Base-by-base conservation (phyloP, 345 rosid genomes). In the Brassica incana region DNA sequence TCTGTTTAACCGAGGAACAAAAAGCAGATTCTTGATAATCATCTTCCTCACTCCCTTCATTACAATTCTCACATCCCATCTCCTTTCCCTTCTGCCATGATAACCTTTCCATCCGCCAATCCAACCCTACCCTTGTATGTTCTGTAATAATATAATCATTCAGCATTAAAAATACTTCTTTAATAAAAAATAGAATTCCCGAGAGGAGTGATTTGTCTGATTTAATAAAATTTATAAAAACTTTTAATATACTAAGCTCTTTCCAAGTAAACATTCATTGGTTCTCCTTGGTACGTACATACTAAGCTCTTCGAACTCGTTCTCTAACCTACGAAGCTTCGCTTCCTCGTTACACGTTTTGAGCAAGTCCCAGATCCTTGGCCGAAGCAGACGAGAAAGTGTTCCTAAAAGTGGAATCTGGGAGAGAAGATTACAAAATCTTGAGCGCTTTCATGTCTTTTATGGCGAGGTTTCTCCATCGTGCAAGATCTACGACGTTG, bases 311-410 rank as follows among this genome's bases (percentile, higher is more conserved):
- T 69, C 30, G 38, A 77, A 77, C 4, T 77, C 16, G 38, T 77
- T 77, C 54, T 45, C 80, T 77, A 77, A 45, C 2, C 8, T 61
- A 32, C 61, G 50, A 0, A 3, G 35, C 69, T 60, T 77, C 0
- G 29, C 25, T 71, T 62, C 63, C 14, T 62, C 14, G 38, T n/a
- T 32, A 50, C 71, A 30, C 33, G 14, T 48, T 23, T n/a, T 2
- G 16, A 77, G 76, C 65, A 35, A 15, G 36, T 63, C 58, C 80
- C 76, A 77, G 2, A 6, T 77, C 65, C 59, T 77, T 77, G 58
- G 81, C 2, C 4, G 81, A 71, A 23, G 56, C 65, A 52, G 7
- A 18, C 0, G 71, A 14, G 75, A 70, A 1, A 0, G 80, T 33
- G 5, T 62, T 63, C 71, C 76, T 70, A 71, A 70, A 77, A 33